Evolutionary conservation across 305 asterid genomes (phyloP), one percentile per base, ranked within the genome.

Genomic region (Euphrasia arctica): DNA sequence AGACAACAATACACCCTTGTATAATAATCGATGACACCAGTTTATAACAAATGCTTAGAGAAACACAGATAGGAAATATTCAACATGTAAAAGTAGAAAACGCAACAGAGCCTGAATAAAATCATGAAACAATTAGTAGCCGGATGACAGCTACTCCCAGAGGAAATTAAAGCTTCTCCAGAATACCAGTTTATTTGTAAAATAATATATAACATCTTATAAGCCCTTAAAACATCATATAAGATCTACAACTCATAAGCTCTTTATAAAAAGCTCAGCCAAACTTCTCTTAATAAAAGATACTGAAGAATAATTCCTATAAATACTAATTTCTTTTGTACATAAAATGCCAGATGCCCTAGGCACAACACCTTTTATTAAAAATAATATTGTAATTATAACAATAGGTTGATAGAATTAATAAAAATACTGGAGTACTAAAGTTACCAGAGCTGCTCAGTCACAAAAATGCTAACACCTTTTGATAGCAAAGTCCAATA

Each of bases 31-130:
- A 68, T 45, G 57, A 66, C 2, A 39, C 11, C 43, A 39, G 43
- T 58, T 31, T 13, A 48, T 43, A 63, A 52, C 64, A 70, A 13
- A 63, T 51, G 12, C 22, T 27, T 12, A 58, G 48, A 32, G 28
- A 54, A 65, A 51, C 54, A 47, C 36, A 43, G 42, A 36, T 18
- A 29, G 41, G 65, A 29, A 65, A 52, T n/a, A 13, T 27, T 18
- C 31, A 3, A 11, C 18, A 67, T 22, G 61, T 43, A 66, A 54
- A 45, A 55, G 34, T 13, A 4, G 7, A 47, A 7, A 47, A n/a
- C n/a, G 22, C 52, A 47, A 47, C 52, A 64, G 63, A 59, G 27
- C 51, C 61, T 9, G 48, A 41, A 14, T 41, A 56, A 60, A 73
- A 31, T 12, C 7, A 9, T 28, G 64, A 43, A 58, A 39, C 43